These are phyloP conservation scores for Fusarium chuoi DNA, from an alignment of 2,329 filamentous ascomycete species.

Conservation along the genomic window DNA sequence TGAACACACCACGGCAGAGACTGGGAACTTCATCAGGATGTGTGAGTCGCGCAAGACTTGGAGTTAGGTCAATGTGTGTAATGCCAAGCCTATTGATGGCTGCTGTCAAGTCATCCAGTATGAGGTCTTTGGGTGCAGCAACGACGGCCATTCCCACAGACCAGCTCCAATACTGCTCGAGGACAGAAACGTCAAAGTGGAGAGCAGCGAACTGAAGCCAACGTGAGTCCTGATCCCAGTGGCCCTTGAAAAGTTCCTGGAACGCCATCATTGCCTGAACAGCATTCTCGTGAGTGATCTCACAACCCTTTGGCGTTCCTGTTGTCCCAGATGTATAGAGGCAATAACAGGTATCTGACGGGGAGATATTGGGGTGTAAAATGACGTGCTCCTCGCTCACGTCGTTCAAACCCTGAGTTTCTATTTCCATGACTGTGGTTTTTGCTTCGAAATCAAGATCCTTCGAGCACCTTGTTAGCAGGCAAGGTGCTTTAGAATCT, in stretches of 20 bases:
- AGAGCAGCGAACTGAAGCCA: constrained; percentile 96
- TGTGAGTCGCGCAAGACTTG: constrained; percentile 82
- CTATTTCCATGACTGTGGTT: constrained; percentile 49
- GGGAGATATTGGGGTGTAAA: constrained; percentile 38
- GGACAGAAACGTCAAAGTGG: constrained; percentile 92
- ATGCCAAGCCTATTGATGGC: constrained; percentile 78
- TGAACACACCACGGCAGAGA: constrained; percentile 86
- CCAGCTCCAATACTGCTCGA: constrained; percentile 98
- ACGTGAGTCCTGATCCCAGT: constrained; percentile 78
- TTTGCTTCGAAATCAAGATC: constrained; percentile 49
- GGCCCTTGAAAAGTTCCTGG: constrained; percentile 77
- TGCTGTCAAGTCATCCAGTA: constrained; percentile 83
- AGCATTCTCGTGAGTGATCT: constrained; percentile 88
- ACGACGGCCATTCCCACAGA: constrained; percentile 87
- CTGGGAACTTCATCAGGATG: constrained; percentile 84
- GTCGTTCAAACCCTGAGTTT: constrained; percentile 45
- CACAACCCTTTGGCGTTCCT: constrained; percentile 86
- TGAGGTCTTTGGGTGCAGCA: constrained; percentile 82
- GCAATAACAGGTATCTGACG: constrained; percentile 77
- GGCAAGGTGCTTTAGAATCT: constrained; percentile 74
- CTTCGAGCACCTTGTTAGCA: constrained; percentile 64
- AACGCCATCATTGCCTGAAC: constrained; percentile 93
- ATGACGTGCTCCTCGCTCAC: constrained; percentile 19
- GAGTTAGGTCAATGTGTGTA: constrained; percentile 92
- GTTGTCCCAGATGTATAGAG: constrained; percentile 91